Evolutionary conservation across 202 grass and related monocot species (phyloP), one percentile per base, ranked within the genome.

Genomic region (Setaria italica): DNA sequence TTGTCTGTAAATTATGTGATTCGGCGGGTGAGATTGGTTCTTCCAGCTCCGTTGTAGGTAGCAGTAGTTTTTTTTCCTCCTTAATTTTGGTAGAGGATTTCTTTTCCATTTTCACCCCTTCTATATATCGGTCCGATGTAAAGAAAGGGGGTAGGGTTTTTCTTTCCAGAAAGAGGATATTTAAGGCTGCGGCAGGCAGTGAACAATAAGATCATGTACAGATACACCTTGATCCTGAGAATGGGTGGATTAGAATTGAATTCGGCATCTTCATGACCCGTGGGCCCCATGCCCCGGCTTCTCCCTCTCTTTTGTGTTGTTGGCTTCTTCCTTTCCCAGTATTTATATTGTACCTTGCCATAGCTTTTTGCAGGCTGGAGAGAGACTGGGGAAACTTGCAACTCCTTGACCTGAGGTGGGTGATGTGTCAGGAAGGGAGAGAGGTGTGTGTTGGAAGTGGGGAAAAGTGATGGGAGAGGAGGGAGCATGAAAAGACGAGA

Each of bases 181-280:
- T 97, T 62, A 92, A 90, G 88, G 79, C 81, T 91, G 87, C 60
- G 53, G 79, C 83, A 54, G 82, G 84, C 83, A 83, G 70, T 88
- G 82, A 85, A 93, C 75, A 97, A 97, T 87, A 85, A 89, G 80
- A 74, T 84, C 79, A 83, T 97, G 92, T 94, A 97, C 84, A 94
- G 84, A 97, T 86, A 94, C 84, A 82, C 88, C 89, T 87, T 34
- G 92, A 89, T 92, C 83, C 90, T 79, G 82, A 71, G 82, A 84
- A 88, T 88, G 76, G 85, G 77, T 85, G 78, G 81, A 89, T 95
- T 87, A 86, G 78, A 91, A 77, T 91, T 92, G 42, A 92, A 85
- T 89, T 88, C 76, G 67, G 78, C 67, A 87, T 68, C 86, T 90
- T 80, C 12, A 84, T 83, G 70, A 72, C 70, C 20, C 50, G 30